Base-by-base conservation (phyloP, 1,139 yeast genomes). In the Candida albicans region DNA sequence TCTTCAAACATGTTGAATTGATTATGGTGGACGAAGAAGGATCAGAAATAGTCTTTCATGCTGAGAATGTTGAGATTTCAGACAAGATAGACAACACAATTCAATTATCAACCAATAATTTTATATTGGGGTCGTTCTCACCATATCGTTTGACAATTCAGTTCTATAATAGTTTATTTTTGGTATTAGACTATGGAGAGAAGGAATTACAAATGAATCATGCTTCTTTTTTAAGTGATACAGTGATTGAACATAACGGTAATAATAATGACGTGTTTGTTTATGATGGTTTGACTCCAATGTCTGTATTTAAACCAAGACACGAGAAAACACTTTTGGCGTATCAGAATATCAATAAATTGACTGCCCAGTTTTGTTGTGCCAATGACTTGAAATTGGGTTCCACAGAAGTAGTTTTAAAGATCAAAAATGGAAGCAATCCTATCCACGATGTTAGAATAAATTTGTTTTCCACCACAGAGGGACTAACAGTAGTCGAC, bases 101-200 rank as follows among this genome's bases (percentile, higher is more conserved):
- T 2, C 54, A 51, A 18, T 52, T 68, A 15, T 46, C 40, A 30
- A 52, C 70, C 1, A 58, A 54, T 32, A 46, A 53, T 11, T 64
- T 67, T 41, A 46, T 46, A 3, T 37, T 52, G 14, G 75, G 74
- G 0, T 49, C 51, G 11, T 67, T 64, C 45, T 48, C 46, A 11
- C 64, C 67, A 1, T 41, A 51, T 1, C 52, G 54, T 32, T 45
- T 68, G 13, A 41, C 39, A 1, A 40, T 68, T 6, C 43, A 42
- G 7, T 41, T 65, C 4, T 59, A 59, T 44, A 51, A 61, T 3
- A 61, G 59, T 25, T 49, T 64, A 14, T 45, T 37, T 10, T 51
- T 61, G 33, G 46, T 34, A 2, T 37, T 41, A 12, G 49, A 51
- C 28, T 50, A 46, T 18, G 41, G 39, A 1, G 15, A 27, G 11